Conservation (phyloP, 78 protist genomes). For the Creolimax fragrantissima region DNA sequence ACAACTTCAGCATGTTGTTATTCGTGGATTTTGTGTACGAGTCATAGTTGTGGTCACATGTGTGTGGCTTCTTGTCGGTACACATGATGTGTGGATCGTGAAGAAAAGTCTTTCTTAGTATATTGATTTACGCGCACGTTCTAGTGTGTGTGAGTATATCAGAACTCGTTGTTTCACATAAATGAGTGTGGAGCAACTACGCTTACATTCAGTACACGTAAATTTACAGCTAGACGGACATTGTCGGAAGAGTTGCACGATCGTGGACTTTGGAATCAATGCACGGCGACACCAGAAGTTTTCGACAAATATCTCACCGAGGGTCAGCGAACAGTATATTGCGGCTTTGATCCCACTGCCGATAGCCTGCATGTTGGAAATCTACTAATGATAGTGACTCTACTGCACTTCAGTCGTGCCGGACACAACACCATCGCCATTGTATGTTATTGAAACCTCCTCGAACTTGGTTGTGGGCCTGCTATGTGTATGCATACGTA, state of each 20-base stretch:
- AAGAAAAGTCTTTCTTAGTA: too few species aligned
- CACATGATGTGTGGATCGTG: too few species aligned
- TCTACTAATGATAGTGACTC: constrained; percentile 49
- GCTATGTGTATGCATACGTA: background rate
- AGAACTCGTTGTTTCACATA: too few species aligned
- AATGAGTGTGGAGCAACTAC: too few species aligned
- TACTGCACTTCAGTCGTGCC: constrained; percentile 33
- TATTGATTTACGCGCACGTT: too few species aligned
- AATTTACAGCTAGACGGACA: background rate
- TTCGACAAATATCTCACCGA: background rate
- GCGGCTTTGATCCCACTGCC: constrained; percentile 87
- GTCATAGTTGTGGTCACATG: too few species aligned
- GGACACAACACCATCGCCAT: constrained; percentile 31
- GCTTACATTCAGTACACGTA: too few species aligned
- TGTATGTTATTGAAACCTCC: background rate
- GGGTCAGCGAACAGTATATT: constrained; percentile 18
- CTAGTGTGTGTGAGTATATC: too few species aligned
- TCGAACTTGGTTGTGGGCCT: background rate
- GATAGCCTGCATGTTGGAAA: constrained; percentile 74
- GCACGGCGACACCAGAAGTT: background rate
- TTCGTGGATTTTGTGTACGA: too few species aligned
- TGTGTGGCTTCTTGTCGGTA: too few species aligned
- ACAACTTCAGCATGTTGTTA: too few species aligned
- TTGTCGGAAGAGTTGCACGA: background rate
- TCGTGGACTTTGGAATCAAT: background rate